phyloP scores from a whole-genome alignment of 257 asterid species.

The Solanum chaucha region DNA sequence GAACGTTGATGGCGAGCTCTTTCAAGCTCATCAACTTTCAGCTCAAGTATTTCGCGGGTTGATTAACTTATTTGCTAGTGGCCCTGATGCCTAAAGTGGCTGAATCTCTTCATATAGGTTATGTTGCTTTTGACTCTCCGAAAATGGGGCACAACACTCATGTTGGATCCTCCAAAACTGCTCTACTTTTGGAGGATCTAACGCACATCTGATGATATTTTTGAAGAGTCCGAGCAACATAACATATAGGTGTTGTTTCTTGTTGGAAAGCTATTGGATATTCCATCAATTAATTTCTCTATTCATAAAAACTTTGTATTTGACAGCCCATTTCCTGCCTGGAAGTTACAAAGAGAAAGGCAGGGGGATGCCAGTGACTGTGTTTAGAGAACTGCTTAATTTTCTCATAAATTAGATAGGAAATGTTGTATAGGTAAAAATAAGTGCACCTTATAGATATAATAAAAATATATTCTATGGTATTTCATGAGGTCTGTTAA shows the following conservation, averaged over 20 bases:
- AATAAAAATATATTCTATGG: neutral
- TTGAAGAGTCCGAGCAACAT: neutral
- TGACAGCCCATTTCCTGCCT: neutral
- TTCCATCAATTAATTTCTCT: neutral
- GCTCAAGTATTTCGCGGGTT: constrained; percentile 96
- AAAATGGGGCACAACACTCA: neutral
- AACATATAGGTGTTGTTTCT: neutral
- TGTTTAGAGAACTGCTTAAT: neutral
- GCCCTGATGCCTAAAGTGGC: constrained; percentile 42
- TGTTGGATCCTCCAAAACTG: neutral
- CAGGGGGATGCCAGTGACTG: neutral
- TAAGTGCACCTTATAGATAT: neutral
- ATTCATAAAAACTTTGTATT: neutral
- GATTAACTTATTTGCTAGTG: constrained; percentile 76
- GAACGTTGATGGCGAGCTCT: constrained; percentile 91
- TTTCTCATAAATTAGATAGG: neutral
- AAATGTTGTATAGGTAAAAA: neutral
- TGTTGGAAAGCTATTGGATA: neutral
- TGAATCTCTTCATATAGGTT: neutral
- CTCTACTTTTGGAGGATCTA: neutral
- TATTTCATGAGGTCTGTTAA: neutral
- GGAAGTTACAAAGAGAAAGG: neutral
- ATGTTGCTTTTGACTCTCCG: neutral
- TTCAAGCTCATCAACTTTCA: constrained; percentile 74
- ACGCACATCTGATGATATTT: neutral